A percentile compares a stretch with the other conserved stretches of the same genome.
These are phyloP conservation scores for Xerocomus cyaneibrunnescens DNA, from an alignment of 1,284 basidiomycete genomes.

Conservation along the genomic window DNA sequence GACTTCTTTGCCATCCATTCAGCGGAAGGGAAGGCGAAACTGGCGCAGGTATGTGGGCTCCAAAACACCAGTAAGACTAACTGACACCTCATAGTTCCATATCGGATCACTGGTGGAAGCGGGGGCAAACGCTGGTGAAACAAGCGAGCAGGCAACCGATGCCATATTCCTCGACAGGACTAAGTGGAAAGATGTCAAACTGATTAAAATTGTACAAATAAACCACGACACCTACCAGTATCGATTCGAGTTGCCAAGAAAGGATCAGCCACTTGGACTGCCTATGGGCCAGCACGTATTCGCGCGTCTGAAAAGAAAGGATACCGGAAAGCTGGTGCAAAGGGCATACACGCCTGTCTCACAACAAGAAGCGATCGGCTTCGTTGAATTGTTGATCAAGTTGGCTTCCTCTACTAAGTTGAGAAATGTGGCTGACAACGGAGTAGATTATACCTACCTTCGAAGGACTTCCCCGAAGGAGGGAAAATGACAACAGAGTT, in stretches of 20 bases:
- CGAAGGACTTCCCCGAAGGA: slow-evolving; percentile 41
- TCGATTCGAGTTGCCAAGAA: slow-evolving; percentile 49
- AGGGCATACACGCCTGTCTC: slow-evolving; percentile 67
- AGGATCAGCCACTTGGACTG: slow-evolving; percentile 53
- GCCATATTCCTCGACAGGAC: slow-evolving; percentile 48
- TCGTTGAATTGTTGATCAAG: slow-evolving; percentile 60
- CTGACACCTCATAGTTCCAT: slow-evolving; percentile 37
- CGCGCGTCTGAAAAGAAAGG: slow-evolving; percentile 45
- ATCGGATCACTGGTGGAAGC: slow-evolving; percentile 41
- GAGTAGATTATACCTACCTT: slow-evolving; percentile 47
- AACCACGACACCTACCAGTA: slow-evolving; percentile 53
- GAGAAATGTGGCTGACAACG: neutral
- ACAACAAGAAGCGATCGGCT: slow-evolving; percentile 43
- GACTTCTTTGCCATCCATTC: slow-evolving; percentile 64
- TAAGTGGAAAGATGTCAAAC: slow-evolving; percentile 51
- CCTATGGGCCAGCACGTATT: slow-evolving; percentile 66
- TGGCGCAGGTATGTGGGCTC: slow-evolving; percentile 40
- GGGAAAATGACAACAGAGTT: slow-evolving; percentile 61
- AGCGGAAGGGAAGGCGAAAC: slow-evolving; percentile 46
- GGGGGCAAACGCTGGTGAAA: neutral
- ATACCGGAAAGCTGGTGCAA: slow-evolving; percentile 50
- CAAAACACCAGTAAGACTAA: slow-evolving; percentile 3
- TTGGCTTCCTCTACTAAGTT: slow-evolving; percentile 15
- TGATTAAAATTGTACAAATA: slow-evolving; percentile 43
- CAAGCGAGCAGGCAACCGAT: slow-evolving; percentile 10